Evolutionary conservation across 306 rosid genomes (phyloP).

Genomic region (Urtica urens): DNA sequence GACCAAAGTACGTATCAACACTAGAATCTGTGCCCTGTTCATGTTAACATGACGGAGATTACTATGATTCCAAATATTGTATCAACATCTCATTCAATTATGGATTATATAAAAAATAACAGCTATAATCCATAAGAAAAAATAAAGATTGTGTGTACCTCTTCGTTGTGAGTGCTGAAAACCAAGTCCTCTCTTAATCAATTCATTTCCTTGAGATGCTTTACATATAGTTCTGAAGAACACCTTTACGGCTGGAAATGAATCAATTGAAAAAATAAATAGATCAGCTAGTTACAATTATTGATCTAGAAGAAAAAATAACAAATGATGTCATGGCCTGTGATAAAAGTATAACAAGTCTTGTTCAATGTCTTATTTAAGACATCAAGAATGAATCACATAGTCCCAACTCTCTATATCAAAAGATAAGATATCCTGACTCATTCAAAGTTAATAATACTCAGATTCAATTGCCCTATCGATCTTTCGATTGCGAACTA

Average conservation of each 20-base stretch:
- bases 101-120: too few species aligned
- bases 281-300: neutral
- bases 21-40: slow-evolving; percentile 74
- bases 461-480: too few species aligned
- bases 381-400: too few species aligned
- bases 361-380: too few species aligned
- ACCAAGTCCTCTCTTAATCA: slow-evolving; percentile 82
- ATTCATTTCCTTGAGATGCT: slow-evolving; percentile 67
- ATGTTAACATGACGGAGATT: slow-evolving; percentile 6
- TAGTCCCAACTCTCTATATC: too few species aligned
- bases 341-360: neutral
- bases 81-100: neutral
- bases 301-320: neutral
- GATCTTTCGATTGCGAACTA: too few species aligned
- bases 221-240: slow-evolving; percentile 55
- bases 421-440: too few species aligned
- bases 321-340: neutral
- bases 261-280: too few species aligned
- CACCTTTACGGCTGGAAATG: slow-evolving; percentile 64
- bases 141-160: slow-evolving; percentile 36
- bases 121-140: too few species aligned
- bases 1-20: slow-evolving; percentile 88
- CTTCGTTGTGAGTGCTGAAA: slow-evolving; percentile 78
- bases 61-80: neutral
- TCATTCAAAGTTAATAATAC: too few species aligned